Evolutionary conservation across 2,329 filamentous ascomycete genomes (phyloP).

Genomic region (Fusarium sp.): DNA sequence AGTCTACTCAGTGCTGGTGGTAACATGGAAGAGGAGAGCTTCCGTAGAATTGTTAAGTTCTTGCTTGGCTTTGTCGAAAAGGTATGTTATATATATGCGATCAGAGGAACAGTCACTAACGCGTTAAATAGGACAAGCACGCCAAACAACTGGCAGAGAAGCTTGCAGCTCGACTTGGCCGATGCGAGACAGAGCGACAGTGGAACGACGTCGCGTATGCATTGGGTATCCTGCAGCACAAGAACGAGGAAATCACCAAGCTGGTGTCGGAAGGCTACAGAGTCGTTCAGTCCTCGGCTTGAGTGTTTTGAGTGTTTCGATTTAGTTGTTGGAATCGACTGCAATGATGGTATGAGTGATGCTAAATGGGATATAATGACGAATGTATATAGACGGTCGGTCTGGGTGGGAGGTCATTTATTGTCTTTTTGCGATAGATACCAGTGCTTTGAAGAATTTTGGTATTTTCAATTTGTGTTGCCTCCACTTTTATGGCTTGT

Average conservation of each 20-base stretch:
- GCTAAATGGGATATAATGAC: slow-evolving; percentile 37
- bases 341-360: slow-evolving; percentile 44
- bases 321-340: slow-evolving; percentile 33
- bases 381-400: slow-evolving; percentile 40
- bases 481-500: slow-evolving; percentile 22
- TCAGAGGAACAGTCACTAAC: slow-evolving; percentile 29
- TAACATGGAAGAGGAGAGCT: slow-evolving; percentile 83
- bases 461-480: slow-evolving; percentile 22
- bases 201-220: slow-evolving; percentile 99
- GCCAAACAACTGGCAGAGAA: slow-evolving; percentile 95
- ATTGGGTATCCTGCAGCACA: slow-evolving; percentile 88
- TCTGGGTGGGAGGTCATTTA: slow-evolving; percentile 15
- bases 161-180: slow-evolving; percentile 83
- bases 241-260: slow-evolving; percentile 90
- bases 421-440: slow-evolving; percentile 36
- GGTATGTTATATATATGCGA: slow-evolving; percentile 63
- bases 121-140: slow-evolving; percentile 82
- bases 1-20: slow-evolving; percentile 87
- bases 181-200: slow-evolving; percentile 92
- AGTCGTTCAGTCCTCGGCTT: slow-evolving; percentile 73
- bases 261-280: slow-evolving; percentile 80
- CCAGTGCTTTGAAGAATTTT: slow-evolving; percentile 34
- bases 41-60: slow-evolving; percentile 91
- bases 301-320: slow-evolving; percentile 15
- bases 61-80: slow-evolving; percentile 97